Base-by-base conservation (phyloP, 2,329 filamentous ascomycete genomes). In the Cytospora mali region DNA sequence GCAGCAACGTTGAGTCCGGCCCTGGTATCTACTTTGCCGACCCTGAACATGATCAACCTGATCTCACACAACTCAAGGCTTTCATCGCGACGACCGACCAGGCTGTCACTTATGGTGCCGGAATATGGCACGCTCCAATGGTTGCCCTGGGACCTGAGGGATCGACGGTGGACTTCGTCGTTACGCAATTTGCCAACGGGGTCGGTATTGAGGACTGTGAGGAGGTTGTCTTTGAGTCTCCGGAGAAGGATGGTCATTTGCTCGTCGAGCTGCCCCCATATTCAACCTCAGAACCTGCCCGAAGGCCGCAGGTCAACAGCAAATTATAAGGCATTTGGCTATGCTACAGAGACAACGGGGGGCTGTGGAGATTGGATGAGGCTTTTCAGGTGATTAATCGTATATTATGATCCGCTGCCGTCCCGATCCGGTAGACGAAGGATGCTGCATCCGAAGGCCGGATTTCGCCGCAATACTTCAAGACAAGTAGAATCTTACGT, bases 61-160 rank as follows among this genome's bases (percentile, higher is more conserved):
- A 97, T 74, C 72, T 97, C 48, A 73, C 75, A 25, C 81, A 84
- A 10, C 70, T 96, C 46, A 83, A 81, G 68, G 94, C 93, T 0
- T 99, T 97, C 73, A 77, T 96, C 60, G 93, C 91, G 1, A 85
- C 82, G 55, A 88, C 87, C 3, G 82, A 84, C 27, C 92, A 97
- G 78, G 93, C 92, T 13, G 92, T 99, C 16, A 97, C 93, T 3
- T 99, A 98, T 74, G 92, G 85, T 1, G 88, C 91, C 1, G 95
- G 92, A 6, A 97, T 93, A 59, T 99, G 94, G 86, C 95, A 99
- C 79, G 93, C 94, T 65, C 95, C 95, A 0, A 98, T 99, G 94
- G 90, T 93, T 16, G 93, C 92, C 18, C 76, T 98, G 55, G 93
- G 93, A 0, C 66, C 72, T 2, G 61, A 70, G 2, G 80, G 77